These are phyloP conservation scores for Juglanconis oblonga DNA, from an alignment of 2,329 filamentous ascomycete genomes.

Conservation along the genomic window DNA sequence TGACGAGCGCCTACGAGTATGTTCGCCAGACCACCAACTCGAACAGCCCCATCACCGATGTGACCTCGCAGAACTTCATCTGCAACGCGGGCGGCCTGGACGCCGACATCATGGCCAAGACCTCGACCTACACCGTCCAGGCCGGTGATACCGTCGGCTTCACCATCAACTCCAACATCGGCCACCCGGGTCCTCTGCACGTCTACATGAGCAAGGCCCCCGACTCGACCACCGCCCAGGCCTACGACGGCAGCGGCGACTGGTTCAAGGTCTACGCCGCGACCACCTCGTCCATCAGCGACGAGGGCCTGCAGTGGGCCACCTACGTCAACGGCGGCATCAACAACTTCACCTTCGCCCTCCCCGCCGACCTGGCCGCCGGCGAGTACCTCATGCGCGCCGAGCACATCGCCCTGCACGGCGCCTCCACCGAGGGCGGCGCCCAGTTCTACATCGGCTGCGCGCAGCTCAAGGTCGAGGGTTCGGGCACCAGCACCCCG, in stretches of 20 bases:
- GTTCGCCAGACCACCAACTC: slow-evolving; percentile 22
- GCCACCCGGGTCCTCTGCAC: slow-evolving; percentile 36
- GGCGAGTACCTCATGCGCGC: slow-evolving; percentile 42
- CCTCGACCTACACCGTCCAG: slow-evolving; percentile 32
- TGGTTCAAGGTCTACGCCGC: slow-evolving; percentile 37
- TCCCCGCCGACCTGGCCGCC: slow-evolving; percentile 27
- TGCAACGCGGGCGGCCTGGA: slow-evolving; percentile 38
- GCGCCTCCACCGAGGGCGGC: slow-evolving; percentile 28
- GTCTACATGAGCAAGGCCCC: slow-evolving; percentile 37
- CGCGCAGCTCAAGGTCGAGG: slow-evolving; percentile 32
- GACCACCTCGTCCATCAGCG: slow-evolving; percentile 27
- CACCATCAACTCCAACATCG: slow-evolving; percentile 32
- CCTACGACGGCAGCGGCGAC: slow-evolving; percentile 33
- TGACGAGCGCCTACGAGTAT: slow-evolving; percentile 21
- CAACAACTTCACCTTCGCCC: slow-evolving; percentile 34
- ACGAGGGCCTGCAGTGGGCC: slow-evolving; percentile 31
- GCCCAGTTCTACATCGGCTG: slow-evolving; percentile 39
- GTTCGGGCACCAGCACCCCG: slow-evolving; percentile 29
- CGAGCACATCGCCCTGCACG: slow-evolving; percentile 38
- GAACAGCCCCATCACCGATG: slow-evolving; percentile 39
- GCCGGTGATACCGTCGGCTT: slow-evolving; percentile 42
- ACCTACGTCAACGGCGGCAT: slow-evolving; percentile 26
- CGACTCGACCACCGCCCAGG: slow-evolving; percentile 28
- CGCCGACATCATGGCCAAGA: slow-evolving; percentile 33
- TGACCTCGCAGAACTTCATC: slow-evolving; percentile 34